Conservation (phyloP, 2,329 filamentous ascomycete genomes). For the Aspergillus aculeatus region DNA sequence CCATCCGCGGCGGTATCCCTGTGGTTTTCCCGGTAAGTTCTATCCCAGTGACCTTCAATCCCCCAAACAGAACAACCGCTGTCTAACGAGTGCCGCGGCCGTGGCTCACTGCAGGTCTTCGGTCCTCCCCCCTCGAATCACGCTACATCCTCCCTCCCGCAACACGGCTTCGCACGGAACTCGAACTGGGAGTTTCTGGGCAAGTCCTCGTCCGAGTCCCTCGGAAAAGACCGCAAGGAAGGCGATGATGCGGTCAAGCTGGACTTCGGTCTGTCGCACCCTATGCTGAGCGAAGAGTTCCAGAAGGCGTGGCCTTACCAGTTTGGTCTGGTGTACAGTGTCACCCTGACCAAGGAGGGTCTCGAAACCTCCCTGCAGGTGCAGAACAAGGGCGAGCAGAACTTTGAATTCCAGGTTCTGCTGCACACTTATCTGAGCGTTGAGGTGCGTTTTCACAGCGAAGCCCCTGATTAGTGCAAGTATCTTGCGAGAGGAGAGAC, state of each 20-base stretch:
- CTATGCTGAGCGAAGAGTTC: conserved; percentile 66
- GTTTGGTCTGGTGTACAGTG: conserved; percentile 90
- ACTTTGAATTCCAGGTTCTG: conserved; percentile 89
- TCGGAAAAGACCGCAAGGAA: conserved; percentile 42
- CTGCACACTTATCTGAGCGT: conserved; percentile 88
- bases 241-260: conserved; percentile 77
- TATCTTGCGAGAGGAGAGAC: background rate
- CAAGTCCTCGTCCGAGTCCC: conserved; percentile 70
- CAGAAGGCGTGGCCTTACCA: conserved; percentile 77
- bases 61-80: background rate
- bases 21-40: conserved; percentile 84
- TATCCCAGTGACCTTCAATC: background rate
- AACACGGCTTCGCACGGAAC: conserved; percentile 92
- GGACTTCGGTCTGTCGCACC: conserved; percentile 84
- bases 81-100: background rate
- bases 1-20: conserved; percentile 87
- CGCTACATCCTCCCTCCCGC: conserved; percentile 75
- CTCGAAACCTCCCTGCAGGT: conserved; percentile 81
- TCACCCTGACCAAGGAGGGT: conserved; percentile 73
- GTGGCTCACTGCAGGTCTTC: conserved; percentile 61
- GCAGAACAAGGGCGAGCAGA: conserved; percentile 76
- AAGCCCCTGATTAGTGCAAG: no score
- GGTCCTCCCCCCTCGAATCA: conserved; percentile 75
- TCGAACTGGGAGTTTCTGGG: conserved; percentile 86
- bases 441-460: conserved; percentile 57